Evolutionary conservation across 2,329 filamentous ascomycete species (phyloP).

Genomic region (Pseudogymnoascus sp.): DNA sequence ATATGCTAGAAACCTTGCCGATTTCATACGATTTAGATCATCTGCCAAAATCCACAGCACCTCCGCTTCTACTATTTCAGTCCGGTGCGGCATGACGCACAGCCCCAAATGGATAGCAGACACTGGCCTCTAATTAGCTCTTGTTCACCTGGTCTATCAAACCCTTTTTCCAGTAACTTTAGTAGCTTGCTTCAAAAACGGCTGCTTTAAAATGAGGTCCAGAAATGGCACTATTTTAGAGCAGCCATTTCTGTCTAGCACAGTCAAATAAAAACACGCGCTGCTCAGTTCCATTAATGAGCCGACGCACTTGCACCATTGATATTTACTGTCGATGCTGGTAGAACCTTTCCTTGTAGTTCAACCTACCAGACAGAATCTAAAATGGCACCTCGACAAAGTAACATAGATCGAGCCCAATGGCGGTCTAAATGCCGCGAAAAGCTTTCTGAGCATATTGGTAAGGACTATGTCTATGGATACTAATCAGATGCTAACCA

Average conservation of each 20-base stretch:
- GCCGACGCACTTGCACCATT: background rate
- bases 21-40: background rate
- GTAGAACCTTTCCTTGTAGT: background rate
- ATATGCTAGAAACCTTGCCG: background rate
- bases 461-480: background rate
- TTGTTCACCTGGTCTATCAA: background rate
- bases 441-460: background rate
- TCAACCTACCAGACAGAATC: background rate
- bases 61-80: background rate
- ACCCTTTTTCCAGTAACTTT: background rate
- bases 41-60: background rate
- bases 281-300: background rate
- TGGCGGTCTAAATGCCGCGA: background rate
- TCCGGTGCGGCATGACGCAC: background rate
- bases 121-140: background rate
- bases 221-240: background rate
- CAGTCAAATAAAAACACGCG: background rate
- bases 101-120: background rate
- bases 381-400: background rate
- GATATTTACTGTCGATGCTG: background rate
- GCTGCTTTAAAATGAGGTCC: background rate
- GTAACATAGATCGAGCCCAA: background rate
- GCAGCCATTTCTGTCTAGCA: background rate
- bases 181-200: background rate
- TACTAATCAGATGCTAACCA: background rate